Evolutionary conservation across 163 green algal species (phyloP).

Genomic region (Chlamydomonas reinhardtii): DNA sequence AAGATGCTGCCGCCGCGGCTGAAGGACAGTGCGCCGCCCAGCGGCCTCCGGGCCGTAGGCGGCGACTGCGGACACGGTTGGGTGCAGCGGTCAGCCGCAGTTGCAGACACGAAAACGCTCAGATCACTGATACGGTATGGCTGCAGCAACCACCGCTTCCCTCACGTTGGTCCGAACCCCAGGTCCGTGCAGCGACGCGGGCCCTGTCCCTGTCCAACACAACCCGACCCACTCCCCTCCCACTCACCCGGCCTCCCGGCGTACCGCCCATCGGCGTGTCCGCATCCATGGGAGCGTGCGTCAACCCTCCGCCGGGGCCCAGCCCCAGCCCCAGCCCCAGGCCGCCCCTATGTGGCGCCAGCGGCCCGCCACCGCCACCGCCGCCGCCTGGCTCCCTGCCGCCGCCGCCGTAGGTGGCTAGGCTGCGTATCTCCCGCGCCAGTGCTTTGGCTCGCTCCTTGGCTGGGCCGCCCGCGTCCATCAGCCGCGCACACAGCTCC

Average conservation of each 20-base stretch:
- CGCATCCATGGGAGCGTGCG: not conserved
- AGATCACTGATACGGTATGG: no score
- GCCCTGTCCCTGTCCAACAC: no score
- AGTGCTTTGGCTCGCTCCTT: constrained; percentile 84
- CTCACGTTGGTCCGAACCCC: no score
- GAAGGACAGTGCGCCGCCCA: not conserved
- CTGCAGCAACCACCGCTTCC: no score
- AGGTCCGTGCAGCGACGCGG: no score
- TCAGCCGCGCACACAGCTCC: constrained; percentile 73
- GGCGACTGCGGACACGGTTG: not conserved
- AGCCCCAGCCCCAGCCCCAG: not conserved
- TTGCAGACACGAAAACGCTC: no score
- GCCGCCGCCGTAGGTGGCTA: not conserved
- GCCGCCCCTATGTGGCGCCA: not conserved
- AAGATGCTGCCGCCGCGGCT: constrained; percentile 24
- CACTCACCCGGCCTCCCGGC: no score
- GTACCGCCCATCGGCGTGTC: not conserved
- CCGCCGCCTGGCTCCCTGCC: not conserved
- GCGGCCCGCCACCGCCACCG: not conserved
- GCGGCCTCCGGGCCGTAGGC: not conserved
- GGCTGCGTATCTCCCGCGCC: constrained; percentile 68
- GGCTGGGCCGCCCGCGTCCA: constrained; percentile 80
- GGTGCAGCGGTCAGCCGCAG: no score
- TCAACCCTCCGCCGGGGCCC: not conserved
- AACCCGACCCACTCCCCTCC: no score